Percentiles rank a stretch among this genome's conserved stretches.
Conservation (phyloP, 306 rosid genomes). For the Carpinus fangiana region DNA sequence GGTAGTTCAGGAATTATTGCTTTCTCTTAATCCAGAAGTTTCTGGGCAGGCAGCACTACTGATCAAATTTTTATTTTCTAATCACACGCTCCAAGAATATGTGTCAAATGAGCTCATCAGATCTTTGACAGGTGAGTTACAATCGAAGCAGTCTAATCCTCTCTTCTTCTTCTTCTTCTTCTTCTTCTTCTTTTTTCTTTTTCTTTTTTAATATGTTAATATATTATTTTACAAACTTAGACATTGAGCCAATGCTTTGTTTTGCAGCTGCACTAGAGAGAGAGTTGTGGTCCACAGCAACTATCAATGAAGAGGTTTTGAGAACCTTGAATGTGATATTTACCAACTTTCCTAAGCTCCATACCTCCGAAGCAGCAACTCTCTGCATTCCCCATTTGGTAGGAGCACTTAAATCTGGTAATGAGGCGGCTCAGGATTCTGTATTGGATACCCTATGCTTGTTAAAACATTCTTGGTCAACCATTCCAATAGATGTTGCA, state of each 20-base stretch:
- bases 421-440: constrained; percentile 85
- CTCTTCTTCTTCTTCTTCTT: not conserved
- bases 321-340: constrained; percentile 87
- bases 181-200: no score
- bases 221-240: not conserved
- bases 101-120: constrained; percentile 96
- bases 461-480: constrained; percentile 90
- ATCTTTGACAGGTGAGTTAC: constrained; percentile 75
- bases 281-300: constrained; percentile 90
- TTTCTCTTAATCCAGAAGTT: constrained; percentile 74
- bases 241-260: not conserved
- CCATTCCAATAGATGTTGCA: constrained; percentile 84
- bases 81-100: constrained; percentile 93
- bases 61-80: constrained; percentile 85
- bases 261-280: constrained; percentile 91
- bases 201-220: not conserved
- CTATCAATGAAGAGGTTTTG: constrained; percentile 90
- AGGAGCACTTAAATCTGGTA: constrained; percentile 89
- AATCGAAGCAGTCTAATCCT: not conserved
- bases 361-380: constrained; percentile 90
- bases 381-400: constrained; percentile 93
- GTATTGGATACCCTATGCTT: constrained; percentile 81
- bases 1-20: constrained; percentile 89
- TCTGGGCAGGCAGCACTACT: constrained; percentile 85
- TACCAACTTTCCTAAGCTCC: constrained; percentile 90